A percentile compares a stretch with the other conserved stretches of the same genome.
Conservation (phyloP, 2,329 filamentous ascomycete species). For the Microdochium nivale region DNA sequence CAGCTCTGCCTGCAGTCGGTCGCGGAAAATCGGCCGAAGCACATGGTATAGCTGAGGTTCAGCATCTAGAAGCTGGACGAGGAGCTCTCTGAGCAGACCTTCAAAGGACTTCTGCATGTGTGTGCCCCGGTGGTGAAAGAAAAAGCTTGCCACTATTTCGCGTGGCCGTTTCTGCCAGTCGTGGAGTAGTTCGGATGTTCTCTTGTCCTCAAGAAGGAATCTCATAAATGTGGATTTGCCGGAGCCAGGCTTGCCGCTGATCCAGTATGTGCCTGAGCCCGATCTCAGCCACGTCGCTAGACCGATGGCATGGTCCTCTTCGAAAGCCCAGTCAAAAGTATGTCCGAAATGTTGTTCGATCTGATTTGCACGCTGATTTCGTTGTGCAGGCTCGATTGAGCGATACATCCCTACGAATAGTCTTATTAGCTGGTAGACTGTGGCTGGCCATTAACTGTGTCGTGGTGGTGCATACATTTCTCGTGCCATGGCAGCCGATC, state of each 20-base stretch:
- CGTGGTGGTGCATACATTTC: too few relatives aligned
- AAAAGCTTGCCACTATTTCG: slow-evolving; percentile 6
- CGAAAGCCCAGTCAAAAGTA: slow-evolving; percentile 9
- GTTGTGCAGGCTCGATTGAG: slow-evolving; percentile 1
- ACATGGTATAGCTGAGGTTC: too few relatives aligned
- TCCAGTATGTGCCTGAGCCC: slow-evolving; percentile 8
- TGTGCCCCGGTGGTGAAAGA: background rate
- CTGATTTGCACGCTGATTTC: slow-evolving; percentile 2
- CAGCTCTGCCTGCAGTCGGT: too few relatives aligned
- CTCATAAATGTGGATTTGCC: slow-evolving; percentile 14
- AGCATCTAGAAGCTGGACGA: background rate
- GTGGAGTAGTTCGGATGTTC: slow-evolving; percentile 6
- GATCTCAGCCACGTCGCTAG: slow-evolving; percentile 6
- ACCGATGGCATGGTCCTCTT: slow-evolving; percentile 1
- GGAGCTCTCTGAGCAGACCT: background rate
- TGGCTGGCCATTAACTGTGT: too few relatives aligned
- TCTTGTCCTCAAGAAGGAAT: slow-evolving; percentile 6
- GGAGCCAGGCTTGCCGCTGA: slow-evolving; percentile 10
- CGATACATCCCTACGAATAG: slow-evolving; percentile 3
- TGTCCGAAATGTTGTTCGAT: slow-evolving; percentile 6
- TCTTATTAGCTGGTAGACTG: background rate
- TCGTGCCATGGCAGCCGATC: too few relatives aligned
- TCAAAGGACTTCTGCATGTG: background rate
- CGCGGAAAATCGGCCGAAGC: too few relatives aligned
- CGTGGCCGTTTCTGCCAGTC: background rate